Percentiles rank a stretch among this genome's conserved stretches.
These are phyloP conservation scores for Fragilaria crotonensis DNA, from an alignment of 108 stramenopile species.

Conservation along the genomic window DNA sequence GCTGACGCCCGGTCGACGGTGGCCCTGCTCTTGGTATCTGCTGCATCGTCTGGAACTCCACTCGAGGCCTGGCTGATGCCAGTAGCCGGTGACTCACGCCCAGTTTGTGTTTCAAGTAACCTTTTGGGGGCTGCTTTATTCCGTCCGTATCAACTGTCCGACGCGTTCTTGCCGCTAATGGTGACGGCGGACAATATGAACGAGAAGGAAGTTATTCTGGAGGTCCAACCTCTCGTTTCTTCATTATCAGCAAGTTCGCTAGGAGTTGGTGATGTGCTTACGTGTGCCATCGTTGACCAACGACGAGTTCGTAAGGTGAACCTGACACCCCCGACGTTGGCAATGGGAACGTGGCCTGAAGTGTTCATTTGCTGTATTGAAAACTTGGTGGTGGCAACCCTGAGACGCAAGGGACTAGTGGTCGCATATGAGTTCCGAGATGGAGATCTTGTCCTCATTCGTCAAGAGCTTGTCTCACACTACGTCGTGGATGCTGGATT, in stretches of 20 bases:
- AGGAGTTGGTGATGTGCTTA: conserved; percentile 22
- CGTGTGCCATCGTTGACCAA: conserved; percentile 44
- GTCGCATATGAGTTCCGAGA: conserved; percentile 63
- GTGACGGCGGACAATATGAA: conserved; percentile 31
- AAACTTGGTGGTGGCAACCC: conserved; percentile 56
- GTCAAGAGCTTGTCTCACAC: conserved; percentile 44
- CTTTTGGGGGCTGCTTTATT: conserved; percentile 73
- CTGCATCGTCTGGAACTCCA: conserved; percentile 27
- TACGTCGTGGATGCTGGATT: conserved; percentile 83
- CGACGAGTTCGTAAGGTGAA: conserved; percentile 29
- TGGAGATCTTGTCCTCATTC: conserved; percentile 51
- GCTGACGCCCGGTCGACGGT: conserved; percentile 64
- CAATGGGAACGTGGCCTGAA: conserved; percentile 79
- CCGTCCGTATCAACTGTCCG: conserved; percentile 29
- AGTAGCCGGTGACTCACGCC: conserved; percentile 55
- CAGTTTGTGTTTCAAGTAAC: conserved; percentile 51
- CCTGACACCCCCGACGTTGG: conserved; percentile 60
- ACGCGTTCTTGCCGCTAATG: conserved; percentile 56
- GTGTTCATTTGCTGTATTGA: conserved; percentile 58
- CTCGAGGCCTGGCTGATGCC: conserved; percentile 81
- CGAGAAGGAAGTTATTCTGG: conserved; percentile 28
- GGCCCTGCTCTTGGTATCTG: conserved; percentile 62
- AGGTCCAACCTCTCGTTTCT: conserved; percentile 21
- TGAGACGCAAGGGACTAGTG: conserved; percentile 59
- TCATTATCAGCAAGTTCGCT: conserved; percentile 10